Conservation (phyloP, 2,329 filamentous ascomycete genomes). For the Venturia pyrina region DNA sequence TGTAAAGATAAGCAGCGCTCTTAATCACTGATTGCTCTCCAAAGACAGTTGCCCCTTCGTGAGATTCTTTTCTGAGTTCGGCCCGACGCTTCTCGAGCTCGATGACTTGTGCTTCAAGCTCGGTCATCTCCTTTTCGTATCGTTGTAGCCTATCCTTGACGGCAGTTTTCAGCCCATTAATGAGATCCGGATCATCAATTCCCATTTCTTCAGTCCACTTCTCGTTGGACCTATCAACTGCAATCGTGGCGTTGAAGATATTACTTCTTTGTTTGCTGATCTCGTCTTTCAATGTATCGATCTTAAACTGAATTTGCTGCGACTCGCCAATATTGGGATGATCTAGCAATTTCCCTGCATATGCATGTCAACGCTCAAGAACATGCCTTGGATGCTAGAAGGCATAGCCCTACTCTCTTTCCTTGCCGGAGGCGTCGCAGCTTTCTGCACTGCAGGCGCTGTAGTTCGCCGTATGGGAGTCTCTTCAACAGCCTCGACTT, state of each 20-base stretch:
- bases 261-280: neutral
- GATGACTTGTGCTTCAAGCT: conserved; percentile 22
- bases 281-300: neutral
- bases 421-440: neutral
- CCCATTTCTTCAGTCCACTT: neutral
- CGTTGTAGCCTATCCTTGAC: neutral
- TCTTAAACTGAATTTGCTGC: neutral
- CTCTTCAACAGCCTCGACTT: neutral
- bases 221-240: neutral
- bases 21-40: conserved; percentile 4
- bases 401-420: neutral
- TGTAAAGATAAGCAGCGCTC: conserved; percentile 10
- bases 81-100: conserved; percentile 32
- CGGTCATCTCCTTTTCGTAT: neutral
- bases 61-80: conserved; percentile 37
- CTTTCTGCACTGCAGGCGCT: neutral
- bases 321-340: neutral
- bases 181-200: neutral
- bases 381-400: neutral
- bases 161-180: neutral
- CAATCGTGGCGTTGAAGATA: neutral
- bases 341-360: neutral
- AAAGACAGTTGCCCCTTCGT: conserved; percentile 19
- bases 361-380: neutral
- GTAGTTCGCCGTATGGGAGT: neutral